Conservation (phyloP, 2,329 filamentous ascomycete genomes). For the Aspergillus sp. region DNA sequence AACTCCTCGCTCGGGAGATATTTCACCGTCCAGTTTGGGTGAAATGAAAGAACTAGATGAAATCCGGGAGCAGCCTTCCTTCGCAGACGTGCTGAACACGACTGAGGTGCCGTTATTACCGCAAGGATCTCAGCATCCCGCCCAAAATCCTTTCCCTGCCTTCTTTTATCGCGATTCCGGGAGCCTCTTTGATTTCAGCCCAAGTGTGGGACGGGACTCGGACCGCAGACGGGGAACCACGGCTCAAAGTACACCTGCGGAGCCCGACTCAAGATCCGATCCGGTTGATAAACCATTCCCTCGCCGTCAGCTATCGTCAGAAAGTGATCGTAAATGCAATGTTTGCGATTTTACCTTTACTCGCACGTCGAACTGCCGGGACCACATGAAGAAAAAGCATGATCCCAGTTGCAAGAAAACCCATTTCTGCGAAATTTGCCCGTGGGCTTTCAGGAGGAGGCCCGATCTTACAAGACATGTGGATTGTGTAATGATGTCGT, state of each 20-base stretch:
- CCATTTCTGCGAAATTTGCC: slow-evolving; percentile 61
- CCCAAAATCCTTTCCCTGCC: neutral
- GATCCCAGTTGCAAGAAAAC: slow-evolving; percentile 63
- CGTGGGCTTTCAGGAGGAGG: slow-evolving; percentile 69
- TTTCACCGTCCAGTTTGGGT: slow-evolving; percentile 2
- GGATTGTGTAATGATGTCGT: slow-evolving; percentile 38
- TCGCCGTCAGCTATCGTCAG: no score
- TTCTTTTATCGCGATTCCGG: neutral
- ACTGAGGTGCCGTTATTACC: slow-evolving; percentile 1
- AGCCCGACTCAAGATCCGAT: no score
- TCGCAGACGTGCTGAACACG: slow-evolving; percentile 2
- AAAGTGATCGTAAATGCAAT: slow-evolving; percentile 63
- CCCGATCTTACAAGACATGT: slow-evolving; percentile 60
- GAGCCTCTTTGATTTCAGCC: neutral
- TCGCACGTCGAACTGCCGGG: slow-evolving; percentile 75
- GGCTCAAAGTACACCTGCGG: neutral
- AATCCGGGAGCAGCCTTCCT: slow-evolving; percentile 10
- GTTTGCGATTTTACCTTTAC: slow-evolving; percentile 72
- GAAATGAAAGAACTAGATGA: slow-evolving; percentile 7
- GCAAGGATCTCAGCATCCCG: slow-evolving; percentile 3
- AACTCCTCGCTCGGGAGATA: slow-evolving; percentile 14
- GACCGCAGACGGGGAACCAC: neutral
- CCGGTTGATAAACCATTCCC: no score
- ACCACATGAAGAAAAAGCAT: slow-evolving; percentile 69
- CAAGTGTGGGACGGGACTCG: neutral